These are phyloP conservation scores for Arxiozyma slooffiae DNA, from an alignment of 1,139 yeast genomes.

Conservation along the genomic window DNA sequence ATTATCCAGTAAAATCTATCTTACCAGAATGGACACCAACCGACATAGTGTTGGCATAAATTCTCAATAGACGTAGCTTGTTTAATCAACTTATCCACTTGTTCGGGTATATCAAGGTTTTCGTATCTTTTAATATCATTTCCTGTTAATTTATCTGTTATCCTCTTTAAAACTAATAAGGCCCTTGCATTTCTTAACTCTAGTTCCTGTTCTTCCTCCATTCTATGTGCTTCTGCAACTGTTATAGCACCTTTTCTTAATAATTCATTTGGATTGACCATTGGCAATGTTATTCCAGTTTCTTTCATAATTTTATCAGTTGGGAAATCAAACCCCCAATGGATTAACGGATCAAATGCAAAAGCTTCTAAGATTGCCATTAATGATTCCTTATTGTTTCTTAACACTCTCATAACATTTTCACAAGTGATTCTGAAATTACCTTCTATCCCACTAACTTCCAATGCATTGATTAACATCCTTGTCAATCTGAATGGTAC, in stretches of 20 bases:
- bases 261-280: slow-evolving; percentile 55
- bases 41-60: slow-evolving; percentile 90
- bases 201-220: slow-evolving; percentile 66
- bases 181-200: slow-evolving; percentile 87
- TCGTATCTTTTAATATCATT: slow-evolving; percentile 71
- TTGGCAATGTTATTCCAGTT: slow-evolving; percentile 59
- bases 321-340: slow-evolving; percentile 97
- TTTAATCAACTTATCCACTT: slow-evolving; percentile 86
- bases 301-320: slow-evolving; percentile 67
- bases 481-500: slow-evolving; percentile 95
- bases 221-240: slow-evolving; percentile 60
- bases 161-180: slow-evolving; percentile 76
- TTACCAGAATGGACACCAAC: slow-evolving; percentile 98
- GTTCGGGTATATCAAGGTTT: slow-evolving; percentile 74
- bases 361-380: slow-evolving; percentile 98
- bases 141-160: slow-evolving; percentile 90
- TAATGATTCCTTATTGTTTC: slow-evolving; percentile 89
- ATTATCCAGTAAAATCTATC: too few relatives aligned
- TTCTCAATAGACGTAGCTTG: slow-evolving; percentile 97
- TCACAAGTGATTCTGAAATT: slow-evolving; percentile 94
- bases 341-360: slow-evolving; percentile 95
- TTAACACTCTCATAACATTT: slow-evolving; percentile 87
- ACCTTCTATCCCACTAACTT: slow-evolving; percentile 97
- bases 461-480: slow-evolving; percentile 98
- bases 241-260: slow-evolving; percentile 66